Evolutionary conservation across 2,329 filamentous ascomycete genomes (phyloP).

Genomic region (Ophiostoma himal-ulmi): DNA sequence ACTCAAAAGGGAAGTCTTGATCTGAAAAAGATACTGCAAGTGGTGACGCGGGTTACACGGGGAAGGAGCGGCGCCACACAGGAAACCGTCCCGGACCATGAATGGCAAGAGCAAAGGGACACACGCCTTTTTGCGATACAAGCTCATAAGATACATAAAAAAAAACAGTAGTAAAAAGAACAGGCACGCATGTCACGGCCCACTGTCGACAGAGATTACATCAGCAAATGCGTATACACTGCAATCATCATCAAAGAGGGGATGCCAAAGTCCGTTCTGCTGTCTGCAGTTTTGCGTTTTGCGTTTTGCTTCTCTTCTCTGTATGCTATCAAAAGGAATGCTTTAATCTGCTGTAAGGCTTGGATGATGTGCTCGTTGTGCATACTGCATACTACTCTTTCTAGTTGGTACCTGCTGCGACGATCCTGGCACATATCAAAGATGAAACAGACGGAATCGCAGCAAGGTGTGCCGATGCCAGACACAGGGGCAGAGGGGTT

Average conservation of each 20-base stretch:
- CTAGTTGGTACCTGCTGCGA: not conserved
- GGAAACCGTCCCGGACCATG: not conserved
- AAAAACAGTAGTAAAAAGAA: no score
- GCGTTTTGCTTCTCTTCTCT: not conserved
- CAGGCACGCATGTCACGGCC: constrained; percentile 6
- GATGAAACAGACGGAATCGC: constrained; percentile 15
- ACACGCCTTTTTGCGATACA: no score
- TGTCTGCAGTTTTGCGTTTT: not conserved
- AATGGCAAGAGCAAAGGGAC: not conserved
- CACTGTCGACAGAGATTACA: not conserved
- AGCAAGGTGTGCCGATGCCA: constrained; percentile 15
- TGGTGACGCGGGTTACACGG: not conserved
- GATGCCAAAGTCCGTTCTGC: not conserved
- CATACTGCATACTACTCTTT: not conserved
- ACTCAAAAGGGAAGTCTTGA: not conserved
- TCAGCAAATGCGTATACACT: constrained; percentile 1
- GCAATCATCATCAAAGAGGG: not conserved
- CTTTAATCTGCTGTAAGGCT: not conserved
- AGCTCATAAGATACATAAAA: no score
- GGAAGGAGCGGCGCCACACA: not conserved
- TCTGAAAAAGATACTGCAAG: not conserved
- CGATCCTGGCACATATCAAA: constrained; percentile 20
- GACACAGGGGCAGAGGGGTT: constrained; percentile 23
- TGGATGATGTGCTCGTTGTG: not conserved
- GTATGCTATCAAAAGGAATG: not conserved